phyloP scores from a whole-genome alignment of 225 moss, liverwort and hornwort species.

The Polytrichum formosum region DNA sequence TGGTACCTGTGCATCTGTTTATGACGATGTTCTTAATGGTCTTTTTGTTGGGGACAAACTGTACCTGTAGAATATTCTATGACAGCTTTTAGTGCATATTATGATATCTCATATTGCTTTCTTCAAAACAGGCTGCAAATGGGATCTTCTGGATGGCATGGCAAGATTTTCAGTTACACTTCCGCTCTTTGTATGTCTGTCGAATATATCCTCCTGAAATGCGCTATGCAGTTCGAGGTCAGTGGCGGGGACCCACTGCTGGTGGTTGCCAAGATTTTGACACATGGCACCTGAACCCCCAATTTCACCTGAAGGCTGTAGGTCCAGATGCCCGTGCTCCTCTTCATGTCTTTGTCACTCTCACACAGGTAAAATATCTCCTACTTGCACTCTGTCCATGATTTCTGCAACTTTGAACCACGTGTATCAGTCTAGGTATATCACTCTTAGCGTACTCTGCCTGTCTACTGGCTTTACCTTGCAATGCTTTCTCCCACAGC shows the following conservation, averaged over 20 bases:
- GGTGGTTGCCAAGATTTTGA: conserved; percentile 74
- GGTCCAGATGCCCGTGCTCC: conserved; percentile 61
- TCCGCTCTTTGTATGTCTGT: conserved; percentile 63
- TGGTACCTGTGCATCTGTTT: too few relatives aligned
- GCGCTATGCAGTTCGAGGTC: conserved; percentile 62
- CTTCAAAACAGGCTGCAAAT: conserved; percentile 43
- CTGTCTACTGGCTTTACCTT: too few relatives aligned
- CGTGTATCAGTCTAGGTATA: too few relatives aligned
- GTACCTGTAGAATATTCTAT: too few relatives aligned
- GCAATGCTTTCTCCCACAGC: too few relatives aligned
- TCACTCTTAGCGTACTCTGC: too few relatives aligned
- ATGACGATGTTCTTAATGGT: too few relatives aligned
- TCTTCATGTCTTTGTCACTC: conserved; percentile 68
- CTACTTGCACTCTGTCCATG: neutral
- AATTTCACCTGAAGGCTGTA: conserved; percentile 59
- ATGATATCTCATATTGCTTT: too few relatives aligned
- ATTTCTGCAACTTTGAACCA: conserved; percentile 1
- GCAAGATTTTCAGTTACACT: conserved; percentile 71
- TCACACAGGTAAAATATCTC: conserved; percentile 41
- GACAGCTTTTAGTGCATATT: too few relatives aligned
- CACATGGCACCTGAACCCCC: conserved; percentile 69
- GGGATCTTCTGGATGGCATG: conserved; percentile 77
- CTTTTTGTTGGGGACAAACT: too few relatives aligned
- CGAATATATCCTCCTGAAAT: conserved; percentile 73
- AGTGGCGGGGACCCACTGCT: conserved; percentile 58